A percentile compares a stretch with the other conserved stretches of the same genome.
Conservation (phyloP, 1,139 yeast species). For the Protomyces pachydermus region DNA sequence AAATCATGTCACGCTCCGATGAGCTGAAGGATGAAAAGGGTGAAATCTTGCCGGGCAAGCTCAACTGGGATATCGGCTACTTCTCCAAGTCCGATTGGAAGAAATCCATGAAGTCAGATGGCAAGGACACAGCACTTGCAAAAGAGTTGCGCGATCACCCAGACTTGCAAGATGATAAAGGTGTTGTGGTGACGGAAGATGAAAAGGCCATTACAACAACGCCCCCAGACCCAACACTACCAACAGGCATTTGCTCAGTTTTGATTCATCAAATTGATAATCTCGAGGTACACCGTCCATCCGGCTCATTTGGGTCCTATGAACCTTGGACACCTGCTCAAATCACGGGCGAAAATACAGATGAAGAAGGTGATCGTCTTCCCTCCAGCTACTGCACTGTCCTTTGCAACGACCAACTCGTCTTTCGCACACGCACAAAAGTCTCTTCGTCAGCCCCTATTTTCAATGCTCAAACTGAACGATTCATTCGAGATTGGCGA, state of each 20-base stretch:
- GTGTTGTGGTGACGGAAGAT: constrained; percentile 20
- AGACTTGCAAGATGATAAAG: constrained; percentile 21
- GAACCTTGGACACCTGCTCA: constrained; percentile 26
- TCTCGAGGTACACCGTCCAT: constrained; percentile 23
- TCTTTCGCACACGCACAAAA: constrained; percentile 26
- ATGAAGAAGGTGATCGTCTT: constrained; percentile 25
- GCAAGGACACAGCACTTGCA: constrained; percentile 16
- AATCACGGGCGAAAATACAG: constrained; percentile 23
- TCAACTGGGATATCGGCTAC: constrained; percentile 26
- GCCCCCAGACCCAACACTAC: constrained; percentile 26
- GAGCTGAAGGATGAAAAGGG: constrained; percentile 19
- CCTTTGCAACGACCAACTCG: constrained; percentile 23
- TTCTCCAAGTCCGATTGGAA: constrained; percentile 21
- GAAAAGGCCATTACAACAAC: constrained; percentile 26
- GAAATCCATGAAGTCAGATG: constrained; percentile 21
- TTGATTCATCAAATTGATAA: constrained; percentile 27
- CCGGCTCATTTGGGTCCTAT: constrained; percentile 26
- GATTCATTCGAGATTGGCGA: constrained; percentile 28
- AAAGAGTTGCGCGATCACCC: constrained; percentile 14
- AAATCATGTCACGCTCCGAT: constrained; percentile 15
- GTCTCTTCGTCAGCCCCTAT: constrained; percentile 26
- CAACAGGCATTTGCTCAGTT: constrained; percentile 23
- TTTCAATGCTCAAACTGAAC: constrained; percentile 27
- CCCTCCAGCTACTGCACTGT: constrained; percentile 28
- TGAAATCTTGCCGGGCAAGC: constrained; percentile 21